Base-by-base conservation (phyloP, 768 basidiomycete genomes). In the Candolleomyces aberdarensis region DNA sequence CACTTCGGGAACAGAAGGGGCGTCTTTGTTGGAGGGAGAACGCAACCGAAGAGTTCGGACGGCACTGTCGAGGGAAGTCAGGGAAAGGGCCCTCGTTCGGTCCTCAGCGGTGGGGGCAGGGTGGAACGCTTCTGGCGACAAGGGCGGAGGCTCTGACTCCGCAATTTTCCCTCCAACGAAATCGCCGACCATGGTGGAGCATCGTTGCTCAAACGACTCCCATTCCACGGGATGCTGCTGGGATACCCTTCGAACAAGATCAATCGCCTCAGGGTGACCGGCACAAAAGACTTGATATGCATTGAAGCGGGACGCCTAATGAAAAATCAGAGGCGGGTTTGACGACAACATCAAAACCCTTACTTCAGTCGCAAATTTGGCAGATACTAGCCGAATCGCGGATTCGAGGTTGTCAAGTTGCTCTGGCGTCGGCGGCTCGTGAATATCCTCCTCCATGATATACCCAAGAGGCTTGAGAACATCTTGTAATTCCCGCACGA, bases 201-300 rank as follows among this genome's bases (percentile, higher is more conserved):
- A 97, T 14, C 83, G 85, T 50, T 86, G 84, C 68, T 98, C 96
- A 67, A 88, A 97, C 9, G 83, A 79, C 20, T 90, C 88, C 88
- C 95, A 96, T 69, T 96, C 93, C 0, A 78, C 61, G 1, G 86
- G 80, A 63, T 85, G 80, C 57, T 85, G 85, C 40, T 83, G 78
- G 43, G 85, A 83, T 19, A 87, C 80, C 55, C 81, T 83, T 61
- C 89, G 85, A 0, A 96, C 78, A 22, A 93, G 71, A 63, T 90
- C 85, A 59, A 90, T 77, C 0, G 94, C 95, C 65, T 91, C 89
- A 55, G 85, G 83, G 68, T 98, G 96, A 0, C 88, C 88, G 0
- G 92, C 85, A 69, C 96, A 98, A 68, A 94, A 98, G 13, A 81
- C 74, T 70, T 94, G 85, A 75, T 99, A 99, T 1, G 85, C 79